A percentile compares a stretch with the other conserved stretches of the same genome.
These are phyloP conservation scores for Hypericum androsaemum DNA, from an alignment of 345 rosid genomes.

Conservation along the genomic window DNA sequence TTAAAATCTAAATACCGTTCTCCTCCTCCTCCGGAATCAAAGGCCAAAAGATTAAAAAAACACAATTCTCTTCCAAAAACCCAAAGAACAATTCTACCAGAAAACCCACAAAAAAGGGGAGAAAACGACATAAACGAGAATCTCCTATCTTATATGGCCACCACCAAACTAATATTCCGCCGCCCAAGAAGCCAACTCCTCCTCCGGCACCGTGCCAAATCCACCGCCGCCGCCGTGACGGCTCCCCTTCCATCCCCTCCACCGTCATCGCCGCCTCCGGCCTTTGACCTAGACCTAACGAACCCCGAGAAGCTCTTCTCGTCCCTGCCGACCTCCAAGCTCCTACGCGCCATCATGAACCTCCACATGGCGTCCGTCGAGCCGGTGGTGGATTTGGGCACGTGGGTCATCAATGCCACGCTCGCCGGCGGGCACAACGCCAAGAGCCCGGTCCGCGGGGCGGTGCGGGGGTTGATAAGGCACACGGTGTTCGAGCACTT, in stretches of 20 bases:
- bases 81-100: too few relatives aligned
- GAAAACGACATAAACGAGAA: too few relatives aligned
- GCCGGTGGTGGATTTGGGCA: slow-evolving; percentile 61
- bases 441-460: slow-evolving; percentile 22
- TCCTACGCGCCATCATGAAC: slow-evolving; percentile 40
- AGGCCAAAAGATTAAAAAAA: too few relatives aligned
- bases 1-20: too few relatives aligned
- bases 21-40: too few relatives aligned
- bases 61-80: too few relatives aligned
- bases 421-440: slow-evolving; percentile 28
- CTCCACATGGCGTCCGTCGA: slow-evolving; percentile 48
- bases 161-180: too few relatives aligned
- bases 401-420: slow-evolving; percentile 65
- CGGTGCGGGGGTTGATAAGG: slow-evolving; percentile 28
- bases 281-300: slow-evolving; percentile 31
- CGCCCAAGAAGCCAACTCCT: neutral
- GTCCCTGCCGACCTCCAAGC: slow-evolving; percentile 31
- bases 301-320: slow-evolving; percentile 50
- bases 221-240: slow-evolving; percentile 2
- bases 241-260: neutral
- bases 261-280: neutral
- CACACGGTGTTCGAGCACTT: slow-evolving; percentile 70
- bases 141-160: too few relatives aligned
- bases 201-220: slow-evolving; percentile 16
- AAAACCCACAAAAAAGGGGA: too few relatives aligned